Evolutionary conservation across 1,284 basidiomycete species (phyloP).

Genomic region (Rhodotorula sp.): DNA sequence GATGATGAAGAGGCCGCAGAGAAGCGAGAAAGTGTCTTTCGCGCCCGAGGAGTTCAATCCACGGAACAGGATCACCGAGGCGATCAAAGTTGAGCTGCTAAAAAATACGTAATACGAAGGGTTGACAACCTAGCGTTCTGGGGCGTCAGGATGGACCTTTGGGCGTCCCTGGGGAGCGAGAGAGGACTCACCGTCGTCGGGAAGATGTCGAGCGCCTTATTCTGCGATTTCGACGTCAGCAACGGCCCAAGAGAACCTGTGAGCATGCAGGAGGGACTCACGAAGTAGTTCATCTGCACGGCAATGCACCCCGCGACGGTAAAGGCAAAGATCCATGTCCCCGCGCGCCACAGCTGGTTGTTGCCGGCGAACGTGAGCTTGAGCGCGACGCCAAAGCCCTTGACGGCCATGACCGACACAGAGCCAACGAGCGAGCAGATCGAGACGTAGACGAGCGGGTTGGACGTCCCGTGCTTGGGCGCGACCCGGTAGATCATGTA

Average conservation of each 20-base stretch:
- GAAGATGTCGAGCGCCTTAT: slow-evolving; percentile 86
- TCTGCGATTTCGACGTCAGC: neutral
- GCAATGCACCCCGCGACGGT: slow-evolving; percentile 84
- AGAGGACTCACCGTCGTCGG: slow-evolving; percentile 65
- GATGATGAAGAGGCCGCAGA: slow-evolving; percentile 83
- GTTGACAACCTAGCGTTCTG: slow-evolving; percentile 65
- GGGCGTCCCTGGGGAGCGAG: neutral
- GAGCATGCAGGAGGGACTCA: neutral
- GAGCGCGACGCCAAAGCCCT: slow-evolving; percentile 93
- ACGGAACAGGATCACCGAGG: slow-evolving; percentile 90
- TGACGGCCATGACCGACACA: slow-evolving; percentile 89
- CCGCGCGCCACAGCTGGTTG: slow-evolving; percentile 92
- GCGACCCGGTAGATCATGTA: slow-evolving; percentile 85
- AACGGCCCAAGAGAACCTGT: neutral
- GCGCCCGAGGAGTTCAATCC: slow-evolving; percentile 90
- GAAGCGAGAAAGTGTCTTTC: slow-evolving; percentile 76
- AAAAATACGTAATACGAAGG: slow-evolving; percentile 99
- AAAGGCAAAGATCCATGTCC: slow-evolving; percentile 90
- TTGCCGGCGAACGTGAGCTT: slow-evolving; percentile 92
- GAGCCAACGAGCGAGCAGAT: slow-evolving; percentile 89
- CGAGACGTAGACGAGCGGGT: slow-evolving; percentile 89
- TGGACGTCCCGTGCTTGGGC: slow-evolving; percentile 83
- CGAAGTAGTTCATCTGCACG: slow-evolving; percentile 76
- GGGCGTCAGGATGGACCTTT: slow-evolving; percentile 47
- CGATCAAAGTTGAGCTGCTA: slow-evolving; percentile 91